phyloP scores from a whole-genome alignment of 148 eudicot genomes.

The Camellia japonica region DNA sequence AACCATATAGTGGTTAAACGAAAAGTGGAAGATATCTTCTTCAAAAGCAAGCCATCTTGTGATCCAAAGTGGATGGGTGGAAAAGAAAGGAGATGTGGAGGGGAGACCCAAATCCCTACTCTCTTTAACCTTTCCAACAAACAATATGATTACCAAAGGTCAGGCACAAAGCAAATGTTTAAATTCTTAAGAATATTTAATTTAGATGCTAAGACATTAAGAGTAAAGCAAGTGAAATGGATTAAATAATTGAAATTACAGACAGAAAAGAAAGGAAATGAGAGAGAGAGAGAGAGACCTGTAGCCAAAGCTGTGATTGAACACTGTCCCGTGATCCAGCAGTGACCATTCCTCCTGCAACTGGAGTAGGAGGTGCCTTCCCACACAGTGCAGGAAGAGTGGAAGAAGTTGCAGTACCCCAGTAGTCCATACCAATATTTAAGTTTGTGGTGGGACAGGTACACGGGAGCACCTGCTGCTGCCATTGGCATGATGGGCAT shows the following conservation, averaged over 20 bases:
- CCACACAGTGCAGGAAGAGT: constrained; percentile 65
- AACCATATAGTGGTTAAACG: neutral
- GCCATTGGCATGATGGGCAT: constrained; percentile 65
- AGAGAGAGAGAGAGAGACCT: constrained; percentile 34
- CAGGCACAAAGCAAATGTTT: neutral
- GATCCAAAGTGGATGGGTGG: neutral
- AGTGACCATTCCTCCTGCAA: constrained; percentile 67
- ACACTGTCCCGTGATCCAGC: constrained; percentile 77
- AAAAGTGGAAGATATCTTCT: neutral
- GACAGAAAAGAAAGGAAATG: neutral
- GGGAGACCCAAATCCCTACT: neutral
- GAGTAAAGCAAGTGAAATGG: neutral
- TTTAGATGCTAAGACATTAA: neutral
- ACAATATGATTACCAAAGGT: neutral
- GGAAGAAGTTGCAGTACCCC: constrained; percentile 67
- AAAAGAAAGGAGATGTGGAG: neutral
- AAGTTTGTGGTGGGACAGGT: constrained; percentile 85
- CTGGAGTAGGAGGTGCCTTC: constrained; percentile 61
- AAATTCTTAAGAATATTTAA: neutral
- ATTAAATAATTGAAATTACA: no score
- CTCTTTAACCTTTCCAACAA: neutral
- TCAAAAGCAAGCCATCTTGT: neutral
- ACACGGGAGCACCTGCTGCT: constrained; percentile 54
- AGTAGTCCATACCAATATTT: constrained; percentile 97
- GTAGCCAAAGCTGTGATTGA: constrained; percentile 86